Evolutionary conservation across 1,139 yeast genomes (phyloP).

Genomic region (Saccharomycopsis crataegensis): DNA sequence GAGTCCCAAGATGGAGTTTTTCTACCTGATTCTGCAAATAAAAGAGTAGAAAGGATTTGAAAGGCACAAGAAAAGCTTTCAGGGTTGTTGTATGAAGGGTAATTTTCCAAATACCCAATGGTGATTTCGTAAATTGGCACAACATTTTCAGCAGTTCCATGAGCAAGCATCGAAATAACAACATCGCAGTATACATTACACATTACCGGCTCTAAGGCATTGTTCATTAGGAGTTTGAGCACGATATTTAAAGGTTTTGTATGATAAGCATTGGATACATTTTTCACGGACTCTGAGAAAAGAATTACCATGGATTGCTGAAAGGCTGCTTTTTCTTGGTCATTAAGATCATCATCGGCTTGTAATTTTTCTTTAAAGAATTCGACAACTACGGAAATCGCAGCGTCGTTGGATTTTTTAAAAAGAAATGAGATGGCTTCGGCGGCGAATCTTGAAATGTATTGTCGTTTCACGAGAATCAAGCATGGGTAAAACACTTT

Average conservation of each 20-base stretch:
- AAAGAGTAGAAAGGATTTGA: conserved; percentile 35
- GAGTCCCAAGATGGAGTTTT: conserved; percentile 44
- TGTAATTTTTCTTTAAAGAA: conserved; percentile 45
- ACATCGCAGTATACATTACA: conserved; percentile 46
- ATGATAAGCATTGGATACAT: conserved; percentile 67
- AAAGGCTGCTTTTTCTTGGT: conserved; percentile 2
- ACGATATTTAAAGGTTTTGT: conserved; percentile 55
- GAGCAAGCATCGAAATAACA: conserved; percentile 52
- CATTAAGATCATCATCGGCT: conserved; percentile 31
- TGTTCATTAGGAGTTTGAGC: conserved; percentile 28
- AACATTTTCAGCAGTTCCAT: conserved; percentile 52
- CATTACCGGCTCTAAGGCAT: conserved; percentile 19
- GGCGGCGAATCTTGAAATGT: conserved; percentile 76
- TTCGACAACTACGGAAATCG: conserved; percentile 40
- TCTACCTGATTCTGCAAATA: conserved; percentile 64
- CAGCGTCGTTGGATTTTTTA: conserved; percentile 53
- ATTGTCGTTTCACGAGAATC: conserved; percentile 49
- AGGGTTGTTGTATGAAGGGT: not conserved
- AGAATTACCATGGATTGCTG: conserved; percentile 45
- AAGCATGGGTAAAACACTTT: conserved; percentile 52
- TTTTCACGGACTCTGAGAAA: conserved; percentile 68
- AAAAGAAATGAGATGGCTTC: conserved; percentile 83
- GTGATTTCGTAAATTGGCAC: conserved; percentile 36
- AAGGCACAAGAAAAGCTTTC: not conserved
- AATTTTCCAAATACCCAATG: conserved; percentile 27